Percentiles rank a stretch among this genome's conserved stretches.
These are phyloP conservation scores for Solanum neorickii DNA, from an alignment of 257 asterid genomes.

Conservation along the genomic window DNA sequence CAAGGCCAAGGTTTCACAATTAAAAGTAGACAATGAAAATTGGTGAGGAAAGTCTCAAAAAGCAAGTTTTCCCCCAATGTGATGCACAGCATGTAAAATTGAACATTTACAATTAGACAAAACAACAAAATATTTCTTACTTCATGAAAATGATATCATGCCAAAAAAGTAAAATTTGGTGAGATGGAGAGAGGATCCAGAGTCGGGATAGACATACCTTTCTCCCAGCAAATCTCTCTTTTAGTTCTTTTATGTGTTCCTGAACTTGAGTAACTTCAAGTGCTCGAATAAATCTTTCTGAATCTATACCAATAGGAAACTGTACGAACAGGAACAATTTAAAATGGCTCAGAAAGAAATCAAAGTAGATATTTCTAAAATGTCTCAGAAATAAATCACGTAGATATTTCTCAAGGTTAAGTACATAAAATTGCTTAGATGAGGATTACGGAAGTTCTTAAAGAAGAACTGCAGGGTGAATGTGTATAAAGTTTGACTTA, in stretches of 20 bases:
- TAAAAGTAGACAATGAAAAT: neutral
- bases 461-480: neutral
- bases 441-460: neutral
- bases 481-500: constrained; percentile 1
- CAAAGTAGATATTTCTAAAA: neutral
- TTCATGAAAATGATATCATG: neutral
- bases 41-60: neutral
- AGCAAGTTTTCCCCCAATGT: neutral
- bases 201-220: constrained; percentile 38
- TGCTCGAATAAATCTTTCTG: constrained; percentile 78
- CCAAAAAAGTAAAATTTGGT: neutral
- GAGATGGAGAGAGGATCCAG: neutral
- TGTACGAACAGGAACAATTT: constrained; percentile 16
- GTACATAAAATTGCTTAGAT: neutral
- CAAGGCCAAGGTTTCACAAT: neutral
- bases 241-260: constrained; percentile 46
- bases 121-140: neutral
- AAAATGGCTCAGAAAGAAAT: neutral
- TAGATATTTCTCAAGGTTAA: neutral
- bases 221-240: constrained; percentile 78
- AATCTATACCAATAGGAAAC: constrained; percentile 95
- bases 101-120: neutral
- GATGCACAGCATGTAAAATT: neutral
- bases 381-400: neutral
- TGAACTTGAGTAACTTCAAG: constrained; percentile 55